A percentile compares a stretch with the other conserved stretches of the same genome.
phyloP scores from a whole-genome alignment of 805 yeast genomes.

The Metahyphopichia silvanorum region DNA sequence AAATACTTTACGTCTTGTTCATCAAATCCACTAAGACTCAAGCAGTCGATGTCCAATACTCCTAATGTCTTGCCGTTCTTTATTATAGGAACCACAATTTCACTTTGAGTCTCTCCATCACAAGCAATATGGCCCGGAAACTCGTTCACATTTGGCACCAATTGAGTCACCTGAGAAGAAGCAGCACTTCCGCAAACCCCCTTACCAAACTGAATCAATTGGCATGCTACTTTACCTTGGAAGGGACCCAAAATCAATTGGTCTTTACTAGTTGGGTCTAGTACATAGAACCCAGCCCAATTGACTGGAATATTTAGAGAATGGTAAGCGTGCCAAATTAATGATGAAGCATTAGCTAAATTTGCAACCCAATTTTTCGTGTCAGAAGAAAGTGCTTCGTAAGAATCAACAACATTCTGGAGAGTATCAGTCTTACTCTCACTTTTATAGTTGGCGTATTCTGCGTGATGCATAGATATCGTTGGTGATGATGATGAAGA shows the following conservation, averaged over 20 bases:
- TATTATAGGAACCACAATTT: slow-evolving; percentile 84
- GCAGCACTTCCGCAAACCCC: slow-evolving; percentile 97
- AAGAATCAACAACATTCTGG: slow-evolving; percentile 55
- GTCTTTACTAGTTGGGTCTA: slow-evolving; percentile 30
- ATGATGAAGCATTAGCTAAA: slow-evolving; percentile 78
- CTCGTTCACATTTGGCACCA: slow-evolving; percentile 72
- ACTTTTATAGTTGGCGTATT: slow-evolving; percentile 52
- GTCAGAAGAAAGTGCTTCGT: slow-evolving; percentile 58
- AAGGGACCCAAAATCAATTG: slow-evolving; percentile 84
- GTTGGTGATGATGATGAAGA: too few species aligned
- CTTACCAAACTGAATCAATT: slow-evolving; percentile 66
- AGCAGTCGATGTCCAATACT: slow-evolving; percentile 85
- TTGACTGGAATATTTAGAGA: slow-evolving; percentile 59
- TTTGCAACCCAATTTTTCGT: slow-evolving; percentile 87
- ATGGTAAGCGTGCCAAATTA: slow-evolving; percentile 85
- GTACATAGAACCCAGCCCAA: slow-evolving; percentile 91
- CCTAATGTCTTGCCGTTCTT: slow-evolving; percentile 47
- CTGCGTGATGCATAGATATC: slow-evolving; percentile 70
- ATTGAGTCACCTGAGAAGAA: slow-evolving; percentile 50
- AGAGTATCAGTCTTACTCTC: slow-evolving; percentile 51
- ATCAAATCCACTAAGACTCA: slow-evolving; percentile 62
- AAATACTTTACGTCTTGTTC: slow-evolving; percentile 56
- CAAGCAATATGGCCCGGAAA: slow-evolving; percentile 96
- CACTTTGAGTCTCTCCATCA: slow-evolving; percentile 92
- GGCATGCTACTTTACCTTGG: slow-evolving; percentile 97